Percentiles rank a stretch among this genome's conserved stretches.
phyloP scores from a whole-genome alignment of 192 early-diverging fungal species.

The Coemansia sp. region DNA sequence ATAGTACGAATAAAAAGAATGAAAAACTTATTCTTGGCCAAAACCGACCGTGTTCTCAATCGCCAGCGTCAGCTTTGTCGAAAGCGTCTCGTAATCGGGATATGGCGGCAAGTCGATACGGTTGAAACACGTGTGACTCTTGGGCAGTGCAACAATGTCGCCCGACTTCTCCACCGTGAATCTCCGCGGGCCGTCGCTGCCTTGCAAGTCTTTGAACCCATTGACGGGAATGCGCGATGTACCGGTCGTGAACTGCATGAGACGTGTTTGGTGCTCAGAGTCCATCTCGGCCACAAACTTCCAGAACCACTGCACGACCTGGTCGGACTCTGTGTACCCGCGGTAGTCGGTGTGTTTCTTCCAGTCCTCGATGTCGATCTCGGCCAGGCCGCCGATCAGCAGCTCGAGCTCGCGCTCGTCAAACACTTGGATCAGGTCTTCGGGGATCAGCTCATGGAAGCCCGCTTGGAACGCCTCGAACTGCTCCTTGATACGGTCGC shows the following conservation, averaged over 20 bases:
- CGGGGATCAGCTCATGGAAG: conserved; percentile 94
- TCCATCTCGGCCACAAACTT: conserved; percentile 86
- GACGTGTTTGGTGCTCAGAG: conserved; percentile 87
- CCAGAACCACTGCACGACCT: conserved; percentile 97
- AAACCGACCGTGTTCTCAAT: conserved; percentile 97
- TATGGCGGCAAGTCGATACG: conserved; percentile 96
- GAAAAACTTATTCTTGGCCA: conserved; percentile 68
- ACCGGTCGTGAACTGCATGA: conserved; percentile 97
- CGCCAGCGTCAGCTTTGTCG: conserved; percentile 82
- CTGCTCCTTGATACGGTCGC: conserved; percentile 91
- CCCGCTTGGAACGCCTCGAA: conserved; percentile 93
- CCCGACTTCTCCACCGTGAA: conserved; percentile 97
- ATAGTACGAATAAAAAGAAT: background rate
- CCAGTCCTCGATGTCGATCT: conserved; percentile 98
- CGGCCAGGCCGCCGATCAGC: conserved; percentile 93
- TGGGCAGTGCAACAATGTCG: conserved; percentile 81
- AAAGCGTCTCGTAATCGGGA: conserved; percentile 72
- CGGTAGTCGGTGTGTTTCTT: conserved; percentile 98
- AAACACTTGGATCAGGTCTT: conserved; percentile 93
- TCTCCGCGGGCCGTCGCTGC: conserved; percentile 89
- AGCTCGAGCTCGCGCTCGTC: conserved; percentile 98
- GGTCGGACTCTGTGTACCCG: conserved; percentile 96
- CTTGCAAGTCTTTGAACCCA: conserved; percentile 98
- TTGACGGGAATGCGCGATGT: conserved; percentile 98
- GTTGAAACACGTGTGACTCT: conserved; percentile 98